Conservation (phyloP, 345 rosid species). For the Lumnitzera littorea region DNA sequence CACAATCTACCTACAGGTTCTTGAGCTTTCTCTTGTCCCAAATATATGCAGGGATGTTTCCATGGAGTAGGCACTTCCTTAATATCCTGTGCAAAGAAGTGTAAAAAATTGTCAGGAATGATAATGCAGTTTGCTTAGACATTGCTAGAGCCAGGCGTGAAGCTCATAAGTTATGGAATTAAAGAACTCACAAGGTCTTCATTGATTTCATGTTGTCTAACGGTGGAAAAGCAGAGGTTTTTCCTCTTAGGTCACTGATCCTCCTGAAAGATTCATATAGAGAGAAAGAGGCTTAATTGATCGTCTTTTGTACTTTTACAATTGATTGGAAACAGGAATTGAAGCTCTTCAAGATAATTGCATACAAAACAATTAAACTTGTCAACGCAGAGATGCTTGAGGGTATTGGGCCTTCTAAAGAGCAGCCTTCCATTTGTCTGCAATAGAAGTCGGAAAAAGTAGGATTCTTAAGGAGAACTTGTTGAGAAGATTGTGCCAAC, state of each 20-base stretch:
- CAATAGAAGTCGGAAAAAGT: conserved; percentile 6
- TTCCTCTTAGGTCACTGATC: conserved; percentile 69
- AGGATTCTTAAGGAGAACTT: not conserved
- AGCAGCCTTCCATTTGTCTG: conserved; percentile 77
- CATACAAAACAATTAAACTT: conserved; percentile 69
- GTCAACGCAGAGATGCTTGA: conserved; percentile 54
- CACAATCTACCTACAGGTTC: conserved; percentile 45
- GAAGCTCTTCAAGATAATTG: not conserved
- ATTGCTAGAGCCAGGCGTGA: not conserved
- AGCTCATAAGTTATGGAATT: not conserved
- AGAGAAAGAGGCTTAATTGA: not conserved
- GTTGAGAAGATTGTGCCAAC: not conserved
- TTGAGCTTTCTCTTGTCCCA: conserved; percentile 55
- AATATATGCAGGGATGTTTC: conserved; percentile 43
- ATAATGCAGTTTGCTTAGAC: too few species aligned
- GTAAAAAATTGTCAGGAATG: too few species aligned
- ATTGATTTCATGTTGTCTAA: conserved; percentile 44
- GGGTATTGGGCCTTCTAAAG: conserved; percentile 77
- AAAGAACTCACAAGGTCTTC: conserved; percentile 66
- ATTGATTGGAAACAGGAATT: not conserved
- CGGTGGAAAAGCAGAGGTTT: conserved; percentile 44
- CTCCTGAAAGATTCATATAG: conserved; percentile 37
- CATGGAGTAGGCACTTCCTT: too few species aligned
- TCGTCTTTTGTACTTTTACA: not conserved
- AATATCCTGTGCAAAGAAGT: too few species aligned